phyloP scores from a whole-genome alignment of 2,329 filamentous ascomycete genomes.

The Cytospora leucostoma region DNA sequence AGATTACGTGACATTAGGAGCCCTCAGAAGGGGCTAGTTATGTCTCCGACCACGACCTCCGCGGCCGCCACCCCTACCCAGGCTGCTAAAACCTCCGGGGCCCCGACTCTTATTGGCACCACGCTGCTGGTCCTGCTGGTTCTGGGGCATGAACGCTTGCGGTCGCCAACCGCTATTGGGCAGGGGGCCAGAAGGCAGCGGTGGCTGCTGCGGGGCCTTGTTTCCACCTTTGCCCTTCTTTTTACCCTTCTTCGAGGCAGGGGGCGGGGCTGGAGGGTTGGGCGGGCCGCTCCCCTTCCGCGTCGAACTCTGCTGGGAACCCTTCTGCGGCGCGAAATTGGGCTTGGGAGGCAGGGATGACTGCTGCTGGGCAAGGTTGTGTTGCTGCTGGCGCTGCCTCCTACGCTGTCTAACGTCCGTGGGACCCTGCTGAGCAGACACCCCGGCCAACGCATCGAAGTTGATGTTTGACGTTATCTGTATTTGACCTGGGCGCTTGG shows the following conservation, averaged over 20 bases:
- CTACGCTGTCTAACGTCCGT: constrained; percentile 8
- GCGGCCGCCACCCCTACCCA: constrained; percentile 14
- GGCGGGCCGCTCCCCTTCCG: neutral
- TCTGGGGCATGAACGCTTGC: constrained; percentile 5
- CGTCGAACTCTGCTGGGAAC: neutral
- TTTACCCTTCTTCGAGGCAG: constrained; percentile 20
- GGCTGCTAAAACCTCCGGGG: constrained; percentile 24
- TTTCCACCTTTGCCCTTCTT: constrained; percentile 11
- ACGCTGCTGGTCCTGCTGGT: constrained; percentile 8
- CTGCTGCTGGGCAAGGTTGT: neutral
- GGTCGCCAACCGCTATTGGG: constrained; percentile 8
- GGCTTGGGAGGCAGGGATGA: constrained; percentile 20
- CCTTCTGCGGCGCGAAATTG: constrained; percentile 2
- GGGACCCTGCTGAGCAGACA: constrained; percentile 10
- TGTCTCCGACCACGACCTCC: constrained; percentile 13
- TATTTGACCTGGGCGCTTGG: constrained; percentile 22
- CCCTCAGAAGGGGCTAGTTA: neutral
- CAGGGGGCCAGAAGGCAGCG: constrained; percentile 11
- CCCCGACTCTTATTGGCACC: constrained; percentile 11
- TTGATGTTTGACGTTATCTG: constrained; percentile 27
- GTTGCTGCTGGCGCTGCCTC: constrained; percentile 15
- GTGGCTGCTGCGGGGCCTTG: constrained; percentile 13
- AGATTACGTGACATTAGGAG: neutral
- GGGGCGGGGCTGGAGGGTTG: neutral
- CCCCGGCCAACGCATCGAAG: constrained; percentile 15